Conservation (phyloP, 176 grass and related monocot species). For the Hordeum vulgare region MorexV3_pseudomolecules_assembly NC_058522.1:407672813-407673312, state of each 20-base stretch:
- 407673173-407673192: no score
- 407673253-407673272: no score
- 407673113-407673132: not conserved
- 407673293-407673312: no score
- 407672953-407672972: not conserved
- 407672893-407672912: not conserved
- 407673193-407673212: no score
- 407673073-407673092: not conserved
- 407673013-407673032: not conserved
- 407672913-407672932: not conserved
- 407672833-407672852: not conserved
- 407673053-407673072: not conserved
- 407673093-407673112: not conserved
- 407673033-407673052: not conserved
- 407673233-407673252: no score
- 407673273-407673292: no score
- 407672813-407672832: not conserved
- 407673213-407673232: no score
- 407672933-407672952: not conserved
- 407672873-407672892: not conserved
- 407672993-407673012: not conserved
- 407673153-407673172: no score
- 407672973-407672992: no score
- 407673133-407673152: no score
- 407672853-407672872: not conserved